Conservation (phyloP, 768 basidiomycete species). For the Rubroboletus pulcherrimus region DNA sequence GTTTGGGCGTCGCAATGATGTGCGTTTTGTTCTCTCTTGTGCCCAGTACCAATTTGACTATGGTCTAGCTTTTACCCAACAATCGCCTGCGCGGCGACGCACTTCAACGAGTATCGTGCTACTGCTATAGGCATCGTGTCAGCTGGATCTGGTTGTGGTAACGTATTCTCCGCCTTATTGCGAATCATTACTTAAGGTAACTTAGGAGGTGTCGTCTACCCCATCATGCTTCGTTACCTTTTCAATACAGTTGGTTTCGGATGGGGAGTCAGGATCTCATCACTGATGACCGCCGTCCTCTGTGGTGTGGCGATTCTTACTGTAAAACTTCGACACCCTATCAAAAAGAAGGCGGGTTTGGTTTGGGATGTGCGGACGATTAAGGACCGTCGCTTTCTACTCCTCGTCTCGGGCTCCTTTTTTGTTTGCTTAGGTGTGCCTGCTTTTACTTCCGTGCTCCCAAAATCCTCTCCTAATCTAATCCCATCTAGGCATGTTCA, state of each 20-base stretch:
- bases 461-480: slow-evolving; percentile 1
- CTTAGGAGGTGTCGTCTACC: slow-evolving; percentile 66
- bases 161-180: slow-evolving; percentile 8
- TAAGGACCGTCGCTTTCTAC: slow-evolving; percentile 48
- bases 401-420: slow-evolving; percentile 52
- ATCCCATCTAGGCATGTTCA: slow-evolving; percentile 53
- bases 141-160: slow-evolving; percentile 67
- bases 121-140: slow-evolving; percentile 69
- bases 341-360: slow-evolving; percentile 14
- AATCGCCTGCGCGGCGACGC: slow-evolving; percentile 60
- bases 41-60: slow-evolving; percentile 3
- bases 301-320: slow-evolving; percentile 46
- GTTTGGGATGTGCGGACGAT: slow-evolving; percentile 31
- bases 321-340: slow-evolving; percentile 35
- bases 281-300: slow-evolving; percentile 45
- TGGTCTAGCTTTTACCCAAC: slow-evolving; percentile 64
- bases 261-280: slow-evolving; percentile 59
- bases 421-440: slow-evolving; percentile 58
- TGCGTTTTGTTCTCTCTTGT: slow-evolving; percentile 32
- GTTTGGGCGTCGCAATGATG: slow-evolving; percentile 62
- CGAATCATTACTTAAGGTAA: slow-evolving; percentile 18
- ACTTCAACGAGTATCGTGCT: slow-evolving; percentile 62
- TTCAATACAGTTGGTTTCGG: slow-evolving; percentile 55
- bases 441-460: not conserved
- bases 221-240: slow-evolving; percentile 57